phyloP scores from a whole-genome alignment of 1,139 yeast species.

The Kodamaea arcana region DNA sequence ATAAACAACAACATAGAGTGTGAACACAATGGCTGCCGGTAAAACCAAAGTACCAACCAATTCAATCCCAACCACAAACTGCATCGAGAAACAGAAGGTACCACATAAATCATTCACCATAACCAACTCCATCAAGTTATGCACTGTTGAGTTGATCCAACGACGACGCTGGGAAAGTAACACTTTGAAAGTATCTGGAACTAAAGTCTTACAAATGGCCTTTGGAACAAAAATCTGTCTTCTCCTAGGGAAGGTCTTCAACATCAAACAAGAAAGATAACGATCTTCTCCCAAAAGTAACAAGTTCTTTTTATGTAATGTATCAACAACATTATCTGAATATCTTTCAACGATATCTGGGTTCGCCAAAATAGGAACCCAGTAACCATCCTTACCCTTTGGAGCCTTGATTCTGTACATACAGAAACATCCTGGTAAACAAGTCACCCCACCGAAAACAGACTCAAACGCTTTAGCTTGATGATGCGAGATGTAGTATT shows the following conservation, averaged over 20 bases:
- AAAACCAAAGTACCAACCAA: slow-evolving; percentile 85
- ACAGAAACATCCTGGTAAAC: slow-evolving; percentile 97
- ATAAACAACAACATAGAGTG: slow-evolving; percentile 72
- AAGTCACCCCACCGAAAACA: slow-evolving; percentile 93
- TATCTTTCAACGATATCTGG: slow-evolving; percentile 96
- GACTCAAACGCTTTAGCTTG: slow-evolving; percentile 96
- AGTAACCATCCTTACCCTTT: slow-evolving; percentile 82
- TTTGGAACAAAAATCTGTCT: slow-evolving; percentile 91
- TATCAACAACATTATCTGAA: slow-evolving; percentile 81
- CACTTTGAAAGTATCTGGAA: slow-evolving; percentile 78
- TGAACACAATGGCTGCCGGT: slow-evolving; percentile 88
- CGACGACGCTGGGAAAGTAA: slow-evolving; percentile 93
- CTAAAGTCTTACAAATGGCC: slow-evolving; percentile 93
- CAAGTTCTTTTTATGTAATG: slow-evolving; percentile 86
- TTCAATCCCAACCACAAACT: slow-evolving; percentile 84
- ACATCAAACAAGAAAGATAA: slow-evolving; percentile 82
- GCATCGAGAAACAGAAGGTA: slow-evolving; percentile 96
- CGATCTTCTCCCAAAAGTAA: slow-evolving; percentile 92
- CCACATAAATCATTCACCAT: slow-evolving; percentile 92
- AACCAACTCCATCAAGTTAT: slow-evolving; percentile 86
- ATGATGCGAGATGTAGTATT: slow-evolving; percentile 93
- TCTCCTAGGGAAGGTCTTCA: slow-evolving; percentile 88
- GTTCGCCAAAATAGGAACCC: slow-evolving; percentile 95
- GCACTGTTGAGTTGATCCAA: slow-evolving; percentile 98
- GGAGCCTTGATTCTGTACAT: slow-evolving; percentile 95